A percentile compares a stretch with the other conserved stretches of the same genome.
phyloP scores from a whole-genome alignment of 75 land plant genomes.

The Sequoiadendron giganteum region DNA sequence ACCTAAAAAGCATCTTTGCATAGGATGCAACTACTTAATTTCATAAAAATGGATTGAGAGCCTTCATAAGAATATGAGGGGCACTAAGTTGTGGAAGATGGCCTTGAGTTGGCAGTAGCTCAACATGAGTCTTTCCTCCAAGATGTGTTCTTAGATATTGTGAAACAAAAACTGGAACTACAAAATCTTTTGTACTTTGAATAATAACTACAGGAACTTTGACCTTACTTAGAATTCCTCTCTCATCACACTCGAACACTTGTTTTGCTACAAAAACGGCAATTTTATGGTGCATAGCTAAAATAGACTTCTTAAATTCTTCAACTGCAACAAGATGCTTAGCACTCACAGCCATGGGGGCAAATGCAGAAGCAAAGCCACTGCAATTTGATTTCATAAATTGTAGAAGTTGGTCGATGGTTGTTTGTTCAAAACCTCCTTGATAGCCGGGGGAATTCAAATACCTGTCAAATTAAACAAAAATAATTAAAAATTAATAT shows the following conservation, averaged over 20 bases:
- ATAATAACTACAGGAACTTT: conserved; percentile 42
- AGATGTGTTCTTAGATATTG: conserved; percentile 31
- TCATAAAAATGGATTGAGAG: background rate
- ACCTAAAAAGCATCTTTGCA: too few relatives aligned
- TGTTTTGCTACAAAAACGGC: conserved; percentile 41
- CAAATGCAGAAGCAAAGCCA: conserved; percentile 40
- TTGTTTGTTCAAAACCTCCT: conserved; percentile 61
- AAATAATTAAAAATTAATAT: too few relatives aligned
- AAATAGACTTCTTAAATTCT: conserved; percentile 25
- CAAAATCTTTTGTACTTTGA: conserved; percentile 44
- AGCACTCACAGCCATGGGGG: conserved; percentile 23
- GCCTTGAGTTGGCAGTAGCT: background rate
- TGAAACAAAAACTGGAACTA: conserved; percentile 41
- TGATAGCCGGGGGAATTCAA: conserved; percentile 51
- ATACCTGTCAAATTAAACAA: conserved; percentile 33
- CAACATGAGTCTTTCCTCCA: background rate
- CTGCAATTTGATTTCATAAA: conserved; percentile 45
- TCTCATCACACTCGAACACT: conserved; percentile 41
- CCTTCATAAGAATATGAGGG: background rate
- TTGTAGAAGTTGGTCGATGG: conserved; percentile 31
- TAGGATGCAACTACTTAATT: too few relatives aligned
- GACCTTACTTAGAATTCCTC: conserved; percentile 40
- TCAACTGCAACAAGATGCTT: conserved; percentile 18
- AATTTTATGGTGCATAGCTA: conserved; percentile 40
- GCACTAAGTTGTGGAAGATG: background rate